These are phyloP conservation scores for Eragrostis curvula DNA, from an alignment of 176 grass and related monocot genomes.

Conservation along the genomic window DNA sequence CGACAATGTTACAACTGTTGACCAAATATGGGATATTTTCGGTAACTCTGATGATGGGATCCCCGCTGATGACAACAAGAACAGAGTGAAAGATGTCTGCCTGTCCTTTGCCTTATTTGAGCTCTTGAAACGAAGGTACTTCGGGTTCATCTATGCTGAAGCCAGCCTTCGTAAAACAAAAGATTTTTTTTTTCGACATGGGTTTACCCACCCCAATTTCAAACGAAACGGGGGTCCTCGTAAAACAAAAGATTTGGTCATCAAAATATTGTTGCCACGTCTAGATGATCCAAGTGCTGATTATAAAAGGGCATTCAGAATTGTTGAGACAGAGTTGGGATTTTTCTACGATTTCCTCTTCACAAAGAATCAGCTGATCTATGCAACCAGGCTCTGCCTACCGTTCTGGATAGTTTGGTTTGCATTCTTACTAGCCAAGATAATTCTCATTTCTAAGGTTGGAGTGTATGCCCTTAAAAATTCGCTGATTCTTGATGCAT, in stretches of 20 bases:
- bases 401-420: accelerated
- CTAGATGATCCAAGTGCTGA: background rate
- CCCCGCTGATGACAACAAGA: no score
- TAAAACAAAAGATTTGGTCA: background rate
- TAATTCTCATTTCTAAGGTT: background rate
- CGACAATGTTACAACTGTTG: background rate
- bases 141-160: background rate
- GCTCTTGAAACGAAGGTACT: background rate
- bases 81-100: background rate
- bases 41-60: background rate
- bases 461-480: background rate
- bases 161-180: background rate
- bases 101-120: background rate
- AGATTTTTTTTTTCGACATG: no score
- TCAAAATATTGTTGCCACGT: background rate
- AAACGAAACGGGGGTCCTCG: no score
- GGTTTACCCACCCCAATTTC: no score
- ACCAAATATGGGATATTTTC: background rate
- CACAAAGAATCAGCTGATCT: conserved; percentile 4
- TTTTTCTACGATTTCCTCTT: conserved; percentile 25
- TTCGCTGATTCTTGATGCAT: background rate
- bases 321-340: conserved; percentile 23
- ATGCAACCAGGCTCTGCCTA: accelerated
- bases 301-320: background rate
- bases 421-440: background rate